These are phyloP conservation scores for Viridothelium virens DNA, from an alignment of 495 filamentous ascomycete genomes.

Conservation along the genomic window DNA sequence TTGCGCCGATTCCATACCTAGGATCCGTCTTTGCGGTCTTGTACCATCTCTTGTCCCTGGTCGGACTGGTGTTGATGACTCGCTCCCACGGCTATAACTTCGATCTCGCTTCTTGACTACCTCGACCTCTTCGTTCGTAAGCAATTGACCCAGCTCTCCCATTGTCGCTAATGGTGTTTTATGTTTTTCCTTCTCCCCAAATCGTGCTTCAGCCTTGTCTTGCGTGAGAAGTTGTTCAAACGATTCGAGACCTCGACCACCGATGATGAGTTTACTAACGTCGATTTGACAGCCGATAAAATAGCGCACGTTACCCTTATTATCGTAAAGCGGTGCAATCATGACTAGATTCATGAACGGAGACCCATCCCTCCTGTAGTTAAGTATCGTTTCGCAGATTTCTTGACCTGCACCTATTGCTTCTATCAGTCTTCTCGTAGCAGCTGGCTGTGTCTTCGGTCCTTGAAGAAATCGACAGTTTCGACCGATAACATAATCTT, in stretches of 20 bases:
- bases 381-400: conserved; percentile 59
- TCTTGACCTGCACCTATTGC: conserved; percentile 51
- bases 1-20: conserved; percentile 29
- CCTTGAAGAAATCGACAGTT: conserved; percentile 61
- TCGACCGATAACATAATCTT: conserved; percentile 49
- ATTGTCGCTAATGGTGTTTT: conserved; percentile 22
- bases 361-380: conserved; percentile 58
- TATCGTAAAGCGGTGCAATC: conserved; percentile 55
- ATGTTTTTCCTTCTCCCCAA: conserved; percentile 12
- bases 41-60: conserved; percentile 1
- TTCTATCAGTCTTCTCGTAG: conserved; percentile 49
- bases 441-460: conserved; percentile 45
- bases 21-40: conserved; percentile 18
- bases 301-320: conserved; percentile 49
- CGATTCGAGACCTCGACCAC: conserved; percentile 50
- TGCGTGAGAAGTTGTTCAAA: conserved; percentile 41
- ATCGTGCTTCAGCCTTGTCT: conserved; percentile 25
- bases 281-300: conserved; percentile 59
- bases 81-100: conserved; percentile 15
- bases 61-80: conserved; percentile 20
- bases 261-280: conserved; percentile 51
- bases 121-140: conserved; percentile 34
- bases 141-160: conserved; percentile 27
- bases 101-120: conserved; percentile 17
- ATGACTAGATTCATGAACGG: conserved; percentile 61